phyloP scores from a whole-genome alignment of 108 stramenopile species.

The Nannochloropsis salina region DNA sequence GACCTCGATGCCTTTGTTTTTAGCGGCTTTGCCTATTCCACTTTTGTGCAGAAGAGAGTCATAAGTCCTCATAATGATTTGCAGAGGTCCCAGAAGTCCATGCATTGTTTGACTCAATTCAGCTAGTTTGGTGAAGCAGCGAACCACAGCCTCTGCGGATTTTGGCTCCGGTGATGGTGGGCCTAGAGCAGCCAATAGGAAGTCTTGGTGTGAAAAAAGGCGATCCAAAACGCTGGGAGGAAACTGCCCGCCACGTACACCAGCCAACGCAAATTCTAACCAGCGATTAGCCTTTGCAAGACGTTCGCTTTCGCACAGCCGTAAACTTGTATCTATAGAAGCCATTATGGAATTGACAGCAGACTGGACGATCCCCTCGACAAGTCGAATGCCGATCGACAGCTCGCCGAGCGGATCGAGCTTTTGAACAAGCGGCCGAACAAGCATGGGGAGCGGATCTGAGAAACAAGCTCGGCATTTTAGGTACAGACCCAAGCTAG shows the following conservation, averaged over 20 bases:
- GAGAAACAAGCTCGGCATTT: not conserved
- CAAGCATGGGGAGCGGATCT: not conserved
- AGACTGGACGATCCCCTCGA: not conserved
- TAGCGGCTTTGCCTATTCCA: not conserved
- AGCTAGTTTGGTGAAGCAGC: not conserved
- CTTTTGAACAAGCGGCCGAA: not conserved
- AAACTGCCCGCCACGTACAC: constrained; percentile 12
- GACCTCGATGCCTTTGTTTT: not conserved
- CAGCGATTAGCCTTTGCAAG: not conserved
- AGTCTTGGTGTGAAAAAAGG: not conserved
- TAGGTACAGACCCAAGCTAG: constrained; percentile 9
- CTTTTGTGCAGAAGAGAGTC: not conserved
- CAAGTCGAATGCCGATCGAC: constrained; percentile 11
- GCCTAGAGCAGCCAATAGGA: not conserved
- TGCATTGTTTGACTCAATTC: not conserved
- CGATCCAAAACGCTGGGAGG: not conserved
- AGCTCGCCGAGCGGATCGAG: not conserved
- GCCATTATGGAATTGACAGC: constrained; percentile 13
- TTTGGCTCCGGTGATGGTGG: not conserved
- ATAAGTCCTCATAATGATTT: not conserved
- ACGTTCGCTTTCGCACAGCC: not conserved
- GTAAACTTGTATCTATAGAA: not conserved
- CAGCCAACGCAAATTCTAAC: not conserved
- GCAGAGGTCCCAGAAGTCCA: not conserved
- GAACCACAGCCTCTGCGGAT: not conserved